Evolutionary conservation across 208 protist genomes (phyloP).

Genomic region (Leishmania lainsoni): DNA sequence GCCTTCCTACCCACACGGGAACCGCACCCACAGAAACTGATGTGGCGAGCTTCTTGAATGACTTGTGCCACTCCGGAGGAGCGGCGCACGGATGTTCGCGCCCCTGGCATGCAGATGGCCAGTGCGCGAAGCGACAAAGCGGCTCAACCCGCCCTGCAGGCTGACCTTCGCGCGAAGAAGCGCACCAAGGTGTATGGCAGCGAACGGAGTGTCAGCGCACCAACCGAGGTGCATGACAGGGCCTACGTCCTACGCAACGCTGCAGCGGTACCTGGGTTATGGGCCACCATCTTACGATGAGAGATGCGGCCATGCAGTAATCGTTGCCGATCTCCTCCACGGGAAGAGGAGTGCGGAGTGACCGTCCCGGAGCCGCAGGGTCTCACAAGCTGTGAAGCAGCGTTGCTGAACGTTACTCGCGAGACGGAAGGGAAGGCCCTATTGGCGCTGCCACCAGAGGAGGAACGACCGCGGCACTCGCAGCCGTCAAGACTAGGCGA

Average conservation of each 20-base stretch:
- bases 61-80: neutral
- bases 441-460: neutral
- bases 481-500: no score
- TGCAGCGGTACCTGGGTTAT: neutral
- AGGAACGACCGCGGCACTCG: neutral
- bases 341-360: neutral
- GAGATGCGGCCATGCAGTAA: neutral
- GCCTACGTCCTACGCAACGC: neutral
- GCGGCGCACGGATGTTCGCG: neutral
- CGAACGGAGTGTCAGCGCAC: neutral
- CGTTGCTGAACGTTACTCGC: neutral
- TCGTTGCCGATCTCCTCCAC: neutral
- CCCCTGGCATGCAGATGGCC: neutral
- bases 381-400: neutral
- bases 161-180: neutral
- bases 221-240: neutral
- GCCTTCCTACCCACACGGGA: neutral
- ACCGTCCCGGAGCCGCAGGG: rapidly evolving
- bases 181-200: neutral
- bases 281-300: neutral
- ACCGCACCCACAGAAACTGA: neutral
- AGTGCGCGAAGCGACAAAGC: neutral
- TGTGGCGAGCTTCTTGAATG: neutral
- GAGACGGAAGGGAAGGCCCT: neutral
- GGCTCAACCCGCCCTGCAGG: neutral